Evolutionary conservation across 257 asterid genomes (phyloP), one percentile per base, ranked within the genome.

Genomic region (Nyctanthes arbortristis): DNA sequence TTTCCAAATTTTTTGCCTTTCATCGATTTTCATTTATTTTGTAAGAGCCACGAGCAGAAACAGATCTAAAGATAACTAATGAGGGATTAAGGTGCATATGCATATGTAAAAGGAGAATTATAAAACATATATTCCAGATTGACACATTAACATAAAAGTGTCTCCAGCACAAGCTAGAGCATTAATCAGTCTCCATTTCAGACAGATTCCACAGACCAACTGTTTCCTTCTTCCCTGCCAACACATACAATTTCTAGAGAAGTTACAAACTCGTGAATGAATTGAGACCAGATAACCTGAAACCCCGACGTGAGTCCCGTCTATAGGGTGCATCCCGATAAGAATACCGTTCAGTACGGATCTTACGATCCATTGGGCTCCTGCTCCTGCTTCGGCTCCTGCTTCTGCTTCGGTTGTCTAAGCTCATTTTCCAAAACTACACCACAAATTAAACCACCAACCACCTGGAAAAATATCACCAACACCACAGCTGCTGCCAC

Each of bases 301-400:
- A 91, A 68, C 95, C 96, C 90, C 86, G 84, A 37, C 91, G 86
- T 63, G 92, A 61, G 70, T 93, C 96, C 79, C 96, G 84, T 13
- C 85, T 86, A 82, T 93, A 93, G 12, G 99, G 97, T 62, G 96
- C 96, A 78, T 93, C 97, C 56, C 96, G 99, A 73, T 91, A 81
- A 55, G 96, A 85, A 85, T 74, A 73, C 33, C 96, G 94, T 39
- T 87, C 85, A 68, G 93, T 82, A 72, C 93, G 95, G 60, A 89
- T 87, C 87, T 91, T 93, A 79, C 96, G 96, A 74, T 86, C 99
- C 87, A 89, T 61, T 6, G 99, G 99, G 69, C 99, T 93, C 86
- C 96, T 83, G 94, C 98, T 90, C 14, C 97, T 73, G 36, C 75
- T 70, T 8, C 62, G 0, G 69, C 69, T 64, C 2, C 58, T 14